Conservation (phyloP, 2,329 filamentous ascomycete species). For the Elsinoe batatas region DNA sequence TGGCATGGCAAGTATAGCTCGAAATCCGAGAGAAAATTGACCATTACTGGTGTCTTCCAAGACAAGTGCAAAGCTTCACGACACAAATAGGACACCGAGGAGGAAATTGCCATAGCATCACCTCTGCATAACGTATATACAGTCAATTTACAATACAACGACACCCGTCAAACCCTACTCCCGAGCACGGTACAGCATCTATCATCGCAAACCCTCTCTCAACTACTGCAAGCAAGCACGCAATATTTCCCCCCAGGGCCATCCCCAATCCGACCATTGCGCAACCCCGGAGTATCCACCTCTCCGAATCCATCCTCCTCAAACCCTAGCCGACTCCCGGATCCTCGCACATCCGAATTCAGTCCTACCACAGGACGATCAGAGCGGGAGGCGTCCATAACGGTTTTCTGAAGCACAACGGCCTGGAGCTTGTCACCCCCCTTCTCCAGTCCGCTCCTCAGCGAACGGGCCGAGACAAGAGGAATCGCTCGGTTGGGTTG, state of each 20-base stretch:
- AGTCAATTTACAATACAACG: too few relatives aligned
- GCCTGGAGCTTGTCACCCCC: background rate
- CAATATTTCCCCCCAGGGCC: too few relatives aligned
- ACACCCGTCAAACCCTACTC: too few relatives aligned
- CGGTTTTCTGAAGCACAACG: slow-evolving; percentile 5
- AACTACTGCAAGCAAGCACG: too few relatives aligned
- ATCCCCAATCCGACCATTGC: background rate
- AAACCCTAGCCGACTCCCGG: background rate
- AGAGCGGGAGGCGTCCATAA: background rate
- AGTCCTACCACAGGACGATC: background rate
- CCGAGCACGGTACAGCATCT: too few relatives aligned
- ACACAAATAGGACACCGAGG: background rate
- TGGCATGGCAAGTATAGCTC: background rate
- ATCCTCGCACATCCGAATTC: background rate
- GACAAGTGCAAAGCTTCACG: background rate
- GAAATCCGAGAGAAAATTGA: background rate
- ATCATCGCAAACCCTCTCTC: too few relatives aligned
- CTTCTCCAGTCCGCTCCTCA: background rate
- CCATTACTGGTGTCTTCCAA: background rate
- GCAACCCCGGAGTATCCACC: background rate
- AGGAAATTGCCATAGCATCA: too few relatives aligned
- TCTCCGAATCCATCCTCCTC: background rate
- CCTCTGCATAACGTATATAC: too few relatives aligned
- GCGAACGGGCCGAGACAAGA: too few relatives aligned
- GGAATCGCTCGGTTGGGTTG: too few relatives aligned